These are phyloP conservation scores for Suillus subalutaceus DNA, from an alignment of 768 basidiomycete genomes.

Conservation along the genomic window DNA sequence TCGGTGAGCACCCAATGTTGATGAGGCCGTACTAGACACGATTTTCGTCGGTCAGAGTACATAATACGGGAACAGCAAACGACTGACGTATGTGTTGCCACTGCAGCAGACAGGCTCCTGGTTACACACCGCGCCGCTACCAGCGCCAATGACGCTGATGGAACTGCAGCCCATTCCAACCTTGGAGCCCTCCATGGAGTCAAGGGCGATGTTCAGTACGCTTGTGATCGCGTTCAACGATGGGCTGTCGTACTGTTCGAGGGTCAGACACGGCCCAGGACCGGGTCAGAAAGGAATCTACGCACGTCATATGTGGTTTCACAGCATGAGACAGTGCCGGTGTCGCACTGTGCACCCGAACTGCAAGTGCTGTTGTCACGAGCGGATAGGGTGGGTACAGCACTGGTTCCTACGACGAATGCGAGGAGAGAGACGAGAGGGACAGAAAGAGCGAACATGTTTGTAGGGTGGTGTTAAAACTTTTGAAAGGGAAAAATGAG, in stretches of 20 bases:
- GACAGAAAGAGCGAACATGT: constrained; percentile 1
- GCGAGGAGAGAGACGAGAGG: constrained; percentile 8
- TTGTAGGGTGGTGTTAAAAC: neutral
- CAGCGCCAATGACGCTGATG: constrained; percentile 9
- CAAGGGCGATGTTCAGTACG: neutral
- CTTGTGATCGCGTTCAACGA: neutral
- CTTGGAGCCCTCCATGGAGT: neutral
- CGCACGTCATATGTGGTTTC: constrained; percentile 26
- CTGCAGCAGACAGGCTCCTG: constrained; percentile 14
- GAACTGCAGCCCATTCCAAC: constrained; percentile 11
- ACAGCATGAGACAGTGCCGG: constrained; percentile 35
- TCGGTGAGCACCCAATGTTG: constrained; percentile 4
- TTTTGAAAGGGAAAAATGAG: neutral
- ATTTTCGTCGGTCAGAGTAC: neutral
- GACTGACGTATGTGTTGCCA: constrained; percentile 13
- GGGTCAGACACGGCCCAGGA: neutral
- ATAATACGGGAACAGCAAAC: neutral
- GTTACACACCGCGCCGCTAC: constrained; percentile 8
- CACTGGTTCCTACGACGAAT: constrained; percentile 4
- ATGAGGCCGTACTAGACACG: neutral
- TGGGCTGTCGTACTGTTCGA: neutral
- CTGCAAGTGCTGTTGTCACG: constrained; percentile 8
- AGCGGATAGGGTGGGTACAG: constrained; percentile 7
- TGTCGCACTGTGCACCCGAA: constrained; percentile 27
- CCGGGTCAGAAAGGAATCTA: neutral